phyloP scores from a whole-genome alignment of 164 flowering plant species.

The Tetrastigma voinierianum region DNA sequence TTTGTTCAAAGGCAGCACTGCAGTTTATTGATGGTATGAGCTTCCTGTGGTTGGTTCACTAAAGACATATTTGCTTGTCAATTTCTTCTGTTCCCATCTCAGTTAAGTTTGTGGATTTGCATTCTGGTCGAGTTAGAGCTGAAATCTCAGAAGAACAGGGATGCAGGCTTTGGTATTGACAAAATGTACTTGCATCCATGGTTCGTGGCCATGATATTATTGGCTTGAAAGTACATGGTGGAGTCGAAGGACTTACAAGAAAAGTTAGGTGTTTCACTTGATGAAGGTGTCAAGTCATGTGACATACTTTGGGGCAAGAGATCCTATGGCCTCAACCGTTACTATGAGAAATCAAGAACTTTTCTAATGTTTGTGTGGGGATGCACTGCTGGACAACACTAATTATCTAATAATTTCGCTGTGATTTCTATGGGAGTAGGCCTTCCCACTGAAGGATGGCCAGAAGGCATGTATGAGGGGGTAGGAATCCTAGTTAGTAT shows the following conservation, averaged over 20 bases:
- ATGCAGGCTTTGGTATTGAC: conserved; percentile 30
- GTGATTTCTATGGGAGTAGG: conserved; percentile 38
- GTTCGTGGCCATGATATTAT: conserved; percentile 29
- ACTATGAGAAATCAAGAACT: conserved; percentile 28
- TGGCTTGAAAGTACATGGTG: conserved; percentile 18
- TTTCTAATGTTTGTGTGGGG: conserved; percentile 36
- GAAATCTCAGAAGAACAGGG: conserved; percentile 25
- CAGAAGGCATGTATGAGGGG: conserved; percentile 37
- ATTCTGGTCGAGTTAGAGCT: conserved; percentile 16
- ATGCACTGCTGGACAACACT: conserved; percentile 37
- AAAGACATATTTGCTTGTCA: neutral
- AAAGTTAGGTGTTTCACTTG: conserved; percentile 23
- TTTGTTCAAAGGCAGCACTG: conserved; percentile 37
- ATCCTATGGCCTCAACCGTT: conserved; percentile 31
- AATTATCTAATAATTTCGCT: conserved; percentile 32
- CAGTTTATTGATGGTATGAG: conserved; percentile 34
- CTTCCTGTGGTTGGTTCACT: no score
- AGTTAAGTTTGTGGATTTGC: neutral
- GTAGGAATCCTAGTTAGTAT: conserved; percentile 30
- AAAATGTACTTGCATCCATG: conserved; percentile 36
- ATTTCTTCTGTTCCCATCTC: neutral
- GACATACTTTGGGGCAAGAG: conserved; percentile 21
- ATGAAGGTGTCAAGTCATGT: conserved; percentile 23
- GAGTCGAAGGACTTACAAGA: conserved; percentile 26
- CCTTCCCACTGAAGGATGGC: conserved; percentile 39